A percentile compares a stretch with the other conserved stretches of the same genome.
These are phyloP conservation scores for Sonneratia caseolaris DNA, from an alignment of 345 rosid genomes.

Conservation along the genomic window DNA sequence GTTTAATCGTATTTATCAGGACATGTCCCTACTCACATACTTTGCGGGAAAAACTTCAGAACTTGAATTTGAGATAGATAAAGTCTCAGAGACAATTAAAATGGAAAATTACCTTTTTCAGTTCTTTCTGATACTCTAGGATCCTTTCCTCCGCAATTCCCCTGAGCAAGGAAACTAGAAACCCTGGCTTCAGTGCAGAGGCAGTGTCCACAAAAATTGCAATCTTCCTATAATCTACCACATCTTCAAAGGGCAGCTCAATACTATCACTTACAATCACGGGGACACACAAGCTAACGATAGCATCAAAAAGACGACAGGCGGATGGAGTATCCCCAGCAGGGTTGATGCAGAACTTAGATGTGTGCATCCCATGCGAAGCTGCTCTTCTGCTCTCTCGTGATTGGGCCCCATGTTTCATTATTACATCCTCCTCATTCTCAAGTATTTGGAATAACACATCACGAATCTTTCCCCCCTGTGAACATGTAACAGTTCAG, in stretches of 20 bases:
- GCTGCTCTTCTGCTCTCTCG: constrained; percentile 96
- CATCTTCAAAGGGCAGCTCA: constrained; percentile 93
- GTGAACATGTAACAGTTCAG: constrained; percentile 1
- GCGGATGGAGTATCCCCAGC: constrained; percentile 99
- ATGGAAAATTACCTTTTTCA: constrained; percentile 38
- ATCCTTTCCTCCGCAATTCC: constrained; percentile 40
- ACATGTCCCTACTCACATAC: too few species aligned
- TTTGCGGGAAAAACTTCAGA: too few species aligned
- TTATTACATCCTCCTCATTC: constrained; percentile 60
- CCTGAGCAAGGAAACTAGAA: constrained; percentile 56
- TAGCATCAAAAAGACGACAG: constrained; percentile 92
- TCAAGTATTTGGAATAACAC: constrained; percentile 81
- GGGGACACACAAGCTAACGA: constrained; percentile 93
- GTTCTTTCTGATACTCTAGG: constrained; percentile 65
- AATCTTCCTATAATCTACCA: constrained; percentile 76
- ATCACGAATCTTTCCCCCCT: constrained; percentile 98
- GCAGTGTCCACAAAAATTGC: constrained; percentile 65
- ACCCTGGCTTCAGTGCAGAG: constrained; percentile 57
- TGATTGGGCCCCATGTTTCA: constrained; percentile 92
- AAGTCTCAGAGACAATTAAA: not conserved
- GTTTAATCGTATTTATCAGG: not conserved
- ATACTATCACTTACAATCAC: constrained; percentile 80
- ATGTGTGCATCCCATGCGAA: constrained; percentile 81
- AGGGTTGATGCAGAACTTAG: constrained; percentile 92
- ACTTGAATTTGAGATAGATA: not conserved